Evolutionary conservation across 2,329 filamentous ascomycete species (phyloP), one percentile per base, ranked within the genome.

Genomic region (Onygenales sp.): DNA sequence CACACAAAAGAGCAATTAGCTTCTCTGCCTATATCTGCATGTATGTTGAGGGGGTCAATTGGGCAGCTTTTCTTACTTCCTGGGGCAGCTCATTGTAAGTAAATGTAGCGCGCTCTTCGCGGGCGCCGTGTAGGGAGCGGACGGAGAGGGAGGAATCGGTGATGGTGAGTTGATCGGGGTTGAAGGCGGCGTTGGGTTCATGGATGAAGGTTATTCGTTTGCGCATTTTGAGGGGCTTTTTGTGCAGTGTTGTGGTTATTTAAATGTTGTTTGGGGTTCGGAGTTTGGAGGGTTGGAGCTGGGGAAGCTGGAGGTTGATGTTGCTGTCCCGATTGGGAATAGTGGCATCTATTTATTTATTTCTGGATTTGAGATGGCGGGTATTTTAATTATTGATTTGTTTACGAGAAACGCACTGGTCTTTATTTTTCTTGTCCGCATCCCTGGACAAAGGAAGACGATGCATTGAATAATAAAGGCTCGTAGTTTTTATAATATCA

Each of bases 101-200:
- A 57, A 93, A 71, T 0, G 89, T 95, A 60, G 92, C 70, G 55
- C 86, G 82, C 66, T 93, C 87, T 70, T 97, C 88, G 59, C 88
- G 84, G 11, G 83, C 82, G 17, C 86, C 86, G 50, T 80, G 69
- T 43, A 93, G 67, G 2, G 77, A 78, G 1, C 75, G 74, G 51
- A 94, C 71, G 2, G 76, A 75, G 14, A 87, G 69, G 8, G 69
- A 67, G 46, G 75, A 72, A 43, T 75, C 71, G 44, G 74, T 73
- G 43, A 94, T 70, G 10, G 77, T 69, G 50, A 95, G 71, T 45
- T 80, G 74, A 2, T 79, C 72, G 0, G 86, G 85, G 51, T 87
- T 81, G 57, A 91, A 77, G 2, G 77, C 77, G 53, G 80, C 74
- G 43, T 84, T 80, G n/a, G 79, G 75, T 21, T 79, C 77, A 59